Evolutionary conservation across 75 land plant species (phyloP).

Genomic region (Picea glauca): DNA sequence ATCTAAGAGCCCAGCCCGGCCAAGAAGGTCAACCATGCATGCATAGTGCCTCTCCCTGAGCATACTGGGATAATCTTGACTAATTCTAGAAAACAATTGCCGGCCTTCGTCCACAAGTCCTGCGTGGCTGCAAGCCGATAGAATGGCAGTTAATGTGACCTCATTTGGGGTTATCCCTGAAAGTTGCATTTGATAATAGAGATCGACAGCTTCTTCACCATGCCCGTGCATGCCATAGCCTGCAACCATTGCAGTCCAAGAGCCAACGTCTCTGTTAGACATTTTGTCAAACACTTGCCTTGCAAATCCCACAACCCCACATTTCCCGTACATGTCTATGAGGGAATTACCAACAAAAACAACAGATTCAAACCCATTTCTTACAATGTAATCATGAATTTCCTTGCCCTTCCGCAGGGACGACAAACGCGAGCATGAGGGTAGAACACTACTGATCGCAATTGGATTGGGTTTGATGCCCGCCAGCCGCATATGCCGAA

Average conservation of each 20-base stretch:
- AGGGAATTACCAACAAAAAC: slow-evolving; percentile 50
- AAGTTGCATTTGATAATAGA: slow-evolving; percentile 47
- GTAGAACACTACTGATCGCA: slow-evolving; percentile 45
- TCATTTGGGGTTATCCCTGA: slow-evolving; percentile 42
- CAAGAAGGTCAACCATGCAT: slow-evolving; percentile 63
- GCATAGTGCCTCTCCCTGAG: slow-evolving; percentile 50
- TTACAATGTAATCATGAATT: slow-evolving; percentile 38
- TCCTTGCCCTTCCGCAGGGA: slow-evolving; percentile 34
- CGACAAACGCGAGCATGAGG: slow-evolving; percentile 35
- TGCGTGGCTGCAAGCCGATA: slow-evolving; percentile 63
- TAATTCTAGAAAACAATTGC: slow-evolving; percentile 38
- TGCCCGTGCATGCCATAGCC: slow-evolving; percentile 48
- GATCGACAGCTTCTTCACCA: slow-evolving; percentile 38
- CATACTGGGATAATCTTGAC: slow-evolving; percentile 6
- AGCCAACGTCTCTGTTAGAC: slow-evolving; percentile 34
- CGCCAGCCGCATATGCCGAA: slow-evolving; percentile 43
- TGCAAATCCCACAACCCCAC: slow-evolving; percentile 35
- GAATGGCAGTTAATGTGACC: slow-evolving; percentile 46
- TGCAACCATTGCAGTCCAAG: slow-evolving; percentile 73
- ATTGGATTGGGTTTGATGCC: slow-evolving; percentile 42
- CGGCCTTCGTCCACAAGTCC: slow-evolving; percentile 50
- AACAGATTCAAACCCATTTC: slow-evolving; percentile 33
- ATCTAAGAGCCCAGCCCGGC: slow-evolving; percentile 43
- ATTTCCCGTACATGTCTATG: slow-evolving; percentile 68
- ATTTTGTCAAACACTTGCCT: slow-evolving; percentile 39